Evolutionary conservation across 345 rosid species (phyloP).

Genomic region (Pugionium cornutum): DNA sequence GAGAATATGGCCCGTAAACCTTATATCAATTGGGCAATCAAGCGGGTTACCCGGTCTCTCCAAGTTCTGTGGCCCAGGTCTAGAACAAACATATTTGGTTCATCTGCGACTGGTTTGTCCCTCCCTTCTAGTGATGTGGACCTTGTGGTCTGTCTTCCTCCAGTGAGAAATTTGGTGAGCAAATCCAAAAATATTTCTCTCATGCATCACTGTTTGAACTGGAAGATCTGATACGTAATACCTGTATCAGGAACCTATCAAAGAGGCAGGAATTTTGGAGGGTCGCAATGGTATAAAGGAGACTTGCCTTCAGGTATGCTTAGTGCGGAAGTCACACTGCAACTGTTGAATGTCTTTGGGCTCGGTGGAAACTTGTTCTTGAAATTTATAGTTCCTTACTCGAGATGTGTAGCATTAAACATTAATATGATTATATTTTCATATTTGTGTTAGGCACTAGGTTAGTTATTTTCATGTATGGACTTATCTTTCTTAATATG

Average conservation of each 20-base stretch:
- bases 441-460: conserved; percentile 17
- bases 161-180: conserved; percentile 94
- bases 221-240: conserved; percentile 39
- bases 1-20: conserved; percentile 83
- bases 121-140: conserved; percentile 98
- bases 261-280: conserved; percentile 99
- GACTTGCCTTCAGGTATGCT: conserved; percentile 94
- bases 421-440: neutral
- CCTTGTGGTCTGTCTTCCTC: conserved; percentile 97
- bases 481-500: conserved; percentile 25
- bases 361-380: conserved; percentile 17
- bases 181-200: conserved; percentile 22
- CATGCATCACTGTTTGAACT: conserved; percentile 23
- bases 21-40: conserved; percentile 90
- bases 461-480: conserved; percentile 16
- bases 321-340: conserved; percentile 23
- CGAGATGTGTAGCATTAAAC: neutral
- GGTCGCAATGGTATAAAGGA: conserved; percentile 99
- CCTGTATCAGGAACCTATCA: conserved; percentile 81
- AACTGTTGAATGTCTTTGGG: neutral
- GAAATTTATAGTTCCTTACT: conserved; percentile 11
- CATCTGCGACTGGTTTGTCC: conserved; percentile 92
- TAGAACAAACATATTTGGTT: conserved; percentile 87
- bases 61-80: conserved; percentile 99
- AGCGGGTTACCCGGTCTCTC: conserved; percentile 91